Percentiles rank a stretch among this genome's conserved stretches.
Evolutionary conservation across 139 green algal genomes (phyloP).

Genomic region (Chlorella sp.): DNA sequence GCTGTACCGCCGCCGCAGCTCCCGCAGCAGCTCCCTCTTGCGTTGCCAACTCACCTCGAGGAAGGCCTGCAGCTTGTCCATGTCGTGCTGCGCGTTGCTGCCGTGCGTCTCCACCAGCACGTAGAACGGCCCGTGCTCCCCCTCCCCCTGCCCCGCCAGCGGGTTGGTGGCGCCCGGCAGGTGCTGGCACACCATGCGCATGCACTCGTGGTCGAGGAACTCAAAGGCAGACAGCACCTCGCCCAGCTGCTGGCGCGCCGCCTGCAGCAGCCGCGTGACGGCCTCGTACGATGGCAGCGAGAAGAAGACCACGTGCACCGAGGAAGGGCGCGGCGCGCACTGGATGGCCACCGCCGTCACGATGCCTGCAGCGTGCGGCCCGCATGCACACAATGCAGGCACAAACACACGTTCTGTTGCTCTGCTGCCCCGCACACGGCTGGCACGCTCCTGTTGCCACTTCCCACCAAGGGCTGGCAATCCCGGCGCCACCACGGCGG

Average conservation of each 20-base stretch:
- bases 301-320: slow-evolving; percentile 73
- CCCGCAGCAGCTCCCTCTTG: not conserved
- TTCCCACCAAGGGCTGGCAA: not conserved
- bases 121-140: slow-evolving; percentile 55
- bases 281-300: slow-evolving; percentile 50
- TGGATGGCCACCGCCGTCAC: slow-evolving; percentile 78
- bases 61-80: slow-evolving; percentile 71
- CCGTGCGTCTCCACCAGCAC: slow-evolving; percentile 89
- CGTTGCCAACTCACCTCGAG: slow-evolving; percentile 44
- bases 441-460: too few species aligned
- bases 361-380: too few species aligned
- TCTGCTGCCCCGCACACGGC: too few species aligned
- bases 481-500: not conserved
- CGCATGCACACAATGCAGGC: too few species aligned
- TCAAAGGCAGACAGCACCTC: slow-evolving; percentile 89
- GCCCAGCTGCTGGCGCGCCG: slow-evolving; percentile 59
- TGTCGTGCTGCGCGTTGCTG: slow-evolving; percentile 66
- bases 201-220: slow-evolving; percentile 80
- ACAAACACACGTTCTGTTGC: too few species aligned
- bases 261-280: slow-evolving; percentile 50
- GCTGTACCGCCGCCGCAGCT: too few species aligned
- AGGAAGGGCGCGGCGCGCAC: slow-evolving; percentile 53
- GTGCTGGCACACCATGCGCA: slow-evolving; percentile 40
- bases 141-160: not conserved
- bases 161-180: slow-evolving; percentile 34